These are phyloP conservation scores for Macroventuria anomochaeta DNA, from an alignment of 2,329 filamentous ascomycete genomes.

Conservation along the genomic window DNA sequence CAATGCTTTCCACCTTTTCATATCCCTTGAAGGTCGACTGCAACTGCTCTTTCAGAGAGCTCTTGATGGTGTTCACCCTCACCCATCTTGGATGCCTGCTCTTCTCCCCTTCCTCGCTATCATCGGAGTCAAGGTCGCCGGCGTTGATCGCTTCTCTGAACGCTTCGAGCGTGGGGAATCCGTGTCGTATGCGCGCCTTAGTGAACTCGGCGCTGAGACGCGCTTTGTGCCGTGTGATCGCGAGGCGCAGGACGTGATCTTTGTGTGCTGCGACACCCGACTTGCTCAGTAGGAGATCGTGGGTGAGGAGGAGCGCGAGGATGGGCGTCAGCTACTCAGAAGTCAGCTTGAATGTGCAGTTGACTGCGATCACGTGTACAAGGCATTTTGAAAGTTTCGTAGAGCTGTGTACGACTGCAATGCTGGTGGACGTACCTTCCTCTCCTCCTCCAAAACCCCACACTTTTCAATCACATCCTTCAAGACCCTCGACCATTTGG, in stretches of 20 bases:
- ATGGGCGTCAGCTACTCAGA: slow-evolving; percentile 73
- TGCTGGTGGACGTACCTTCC: slow-evolving; percentile 71
- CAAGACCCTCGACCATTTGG: slow-evolving; percentile 87
- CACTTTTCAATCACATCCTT: slow-evolving; percentile 89
- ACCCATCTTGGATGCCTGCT: slow-evolving; percentile 84
- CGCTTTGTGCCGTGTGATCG: slow-evolving; percentile 81
- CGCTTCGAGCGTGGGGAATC: slow-evolving; percentile 70
- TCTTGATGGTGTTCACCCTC: slow-evolving; percentile 80
- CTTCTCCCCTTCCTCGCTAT: slow-evolving; percentile 51
- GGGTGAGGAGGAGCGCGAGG: slow-evolving; percentile 79
- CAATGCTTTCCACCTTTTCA: slow-evolving; percentile 61
- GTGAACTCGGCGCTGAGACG: slow-evolving; percentile 83
- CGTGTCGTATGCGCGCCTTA: slow-evolving; percentile 75
- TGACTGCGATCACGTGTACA: too few relatives aligned
- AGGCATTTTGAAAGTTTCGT: too few relatives aligned
- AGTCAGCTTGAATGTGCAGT: too few relatives aligned
- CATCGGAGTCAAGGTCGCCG: slow-evolving; percentile 34
- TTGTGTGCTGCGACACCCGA: slow-evolving; percentile 81
- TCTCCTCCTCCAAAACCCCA: slow-evolving; percentile 77
- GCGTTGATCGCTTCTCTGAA: slow-evolving; percentile 66
- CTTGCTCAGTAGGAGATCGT: slow-evolving; percentile 85
- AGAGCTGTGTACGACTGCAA: too few relatives aligned
- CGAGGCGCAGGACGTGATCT: slow-evolving; percentile 76
- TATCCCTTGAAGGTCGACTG: slow-evolving; percentile 74
- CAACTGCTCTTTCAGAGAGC: slow-evolving; percentile 74